Base-by-base conservation (phyloP, 2,329 filamentous ascomycete species). In the Bipolaris oryzae region DNA sequence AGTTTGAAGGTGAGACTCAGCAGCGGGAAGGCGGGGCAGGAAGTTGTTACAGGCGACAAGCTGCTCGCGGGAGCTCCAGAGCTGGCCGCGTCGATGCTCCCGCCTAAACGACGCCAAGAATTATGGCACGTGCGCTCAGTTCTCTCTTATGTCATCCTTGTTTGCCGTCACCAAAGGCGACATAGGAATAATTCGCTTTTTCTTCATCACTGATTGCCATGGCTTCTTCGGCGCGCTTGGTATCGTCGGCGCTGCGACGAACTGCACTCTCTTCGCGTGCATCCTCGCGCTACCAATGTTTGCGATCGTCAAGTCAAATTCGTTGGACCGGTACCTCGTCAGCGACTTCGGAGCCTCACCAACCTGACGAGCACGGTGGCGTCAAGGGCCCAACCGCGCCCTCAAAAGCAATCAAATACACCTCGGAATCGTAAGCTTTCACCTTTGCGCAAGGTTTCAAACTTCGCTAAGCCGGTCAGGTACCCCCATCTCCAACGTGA, bases 401-500 rank as follows among this genome's bases (percentile, higher is more conserved):
- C 56, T 56, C 73, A 47, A 80, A 82, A 62, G 69, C 77, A 15
- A 81, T 89, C 72, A 91, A 90, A 76, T 90, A 90, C 79, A 99
- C 95, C 15, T 87, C 91, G 51, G 91, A 96, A 66, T 89, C 88
- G 73, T 87, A 84, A 56, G 74, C 63, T 23, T 46, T 44, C 18
- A 31, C 13, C 33, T 41, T 47, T 48, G 6, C n/a, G n/a, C 18
- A 11, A 18, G 37, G 21, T 25, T 34, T 7, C 28, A 21, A 18
- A 9, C 33, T 20, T 38, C 4, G 45, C 59, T 35, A 63, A 43
- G 31, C 45, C 48, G 21, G 50, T 52, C 48, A 71, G 80, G 51
- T 95, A 96, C 71, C 94, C 95, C 7, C 83, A 89, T 57, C 81
- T 99, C 70, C 86, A 93, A 79, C 86, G 95, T 64, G 87, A 97